Evolutionary conservation across 768 basidiomycete species (phyloP), one percentile per base, ranked within the genome.

Genomic region (Psilocybe sp.): DNA sequence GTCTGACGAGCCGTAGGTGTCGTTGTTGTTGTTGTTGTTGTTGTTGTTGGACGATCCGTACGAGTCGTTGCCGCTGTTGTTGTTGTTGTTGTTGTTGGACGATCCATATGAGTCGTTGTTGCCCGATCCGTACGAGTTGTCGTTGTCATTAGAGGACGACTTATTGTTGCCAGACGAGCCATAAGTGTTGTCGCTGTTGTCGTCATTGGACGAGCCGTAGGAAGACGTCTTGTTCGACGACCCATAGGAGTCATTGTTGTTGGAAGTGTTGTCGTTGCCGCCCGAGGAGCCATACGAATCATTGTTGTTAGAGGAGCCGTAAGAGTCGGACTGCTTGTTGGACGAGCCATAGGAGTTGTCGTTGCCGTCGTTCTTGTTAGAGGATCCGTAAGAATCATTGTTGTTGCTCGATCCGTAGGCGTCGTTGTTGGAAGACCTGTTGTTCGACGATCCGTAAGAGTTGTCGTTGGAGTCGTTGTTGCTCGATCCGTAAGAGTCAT

Each of bases 251-350:
- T 28, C 23, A n/a, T n/a, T n/a, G 36, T 61, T 59, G 33, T 56
- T 60, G 36, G 63, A 64, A 7, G 41, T 13, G 52, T 60, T 51
- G 43, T 62, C 60, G 54, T 64, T 56, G 39, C 60, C 58, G 53
- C 58, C 56, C 52, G 55, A 58, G 19, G 63, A 63, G 34, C 60
- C 55, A 50, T 62, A 63, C 1, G 53, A 57, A 46, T 63, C 45
- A 44, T 66, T 57, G 51, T 60, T 64, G 39, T 50, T 59, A 38
- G 60, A 62, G 15, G 61, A 61, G 15, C 63, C 60, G 34, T 60
- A 61, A 28, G 53, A 57, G 34, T 58, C 54, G 16, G 57, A 50
- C 47, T 57, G 50, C 49, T 56, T 43, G 53, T 60, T 58, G 46
- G 50, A 49, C 0, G 60, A 61, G 1, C 62, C 60, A 46, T 63